Base-by-base conservation (phyloP, 2,329 filamentous ascomycete species). In the Monilinia fructicola region DNA sequence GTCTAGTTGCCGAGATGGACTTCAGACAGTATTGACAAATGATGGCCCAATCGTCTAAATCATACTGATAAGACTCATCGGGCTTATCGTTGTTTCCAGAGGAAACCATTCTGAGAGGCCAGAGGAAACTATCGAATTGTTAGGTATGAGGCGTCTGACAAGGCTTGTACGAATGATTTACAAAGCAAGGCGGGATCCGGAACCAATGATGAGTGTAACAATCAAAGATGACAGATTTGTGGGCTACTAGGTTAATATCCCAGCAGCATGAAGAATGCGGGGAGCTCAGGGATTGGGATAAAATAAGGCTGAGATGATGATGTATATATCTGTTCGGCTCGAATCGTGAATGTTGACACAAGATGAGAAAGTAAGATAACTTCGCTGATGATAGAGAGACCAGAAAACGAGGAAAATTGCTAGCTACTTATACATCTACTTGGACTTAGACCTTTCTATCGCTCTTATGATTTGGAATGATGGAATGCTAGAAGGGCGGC, bases 11-110 rank as follows among this genome's bases (percentile, higher is more conserved):
- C 7, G 71, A 73, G 38, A 72, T 70, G 11, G 64, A 65, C 46
- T 71, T 71, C 67, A 69, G 70, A 69, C 72, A 74, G 44, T 42
- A 26, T 31, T 61, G 55, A 28, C 72, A 75, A 26, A 38, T 55
- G 31, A 52, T n/a, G n/a, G 61, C 35, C 67, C 71, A 74, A 16
- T 69, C 70, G 21, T 67, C 61, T 5, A 60, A 28, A 16, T 71
- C 71, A 38, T 70, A 67, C 44, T 52, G 53, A 23, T 67, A 40
- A 52, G 31, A 5, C 12, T 69, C 54, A 54, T 70, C 54, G 28
- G 38, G 35, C 18, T 62, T 42, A 28, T 70, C 42, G 5, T 65
- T 18, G 55, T 60, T 65, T 69, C 70, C 55, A 58, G 63, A 63
- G 69, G 64, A 12, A 60, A 53, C 35, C 53, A 46, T 58, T 21